phyloP scores from a whole-genome alignment of 805 yeast genomes.

The Saccharomyces cerevisiae region DNA sequence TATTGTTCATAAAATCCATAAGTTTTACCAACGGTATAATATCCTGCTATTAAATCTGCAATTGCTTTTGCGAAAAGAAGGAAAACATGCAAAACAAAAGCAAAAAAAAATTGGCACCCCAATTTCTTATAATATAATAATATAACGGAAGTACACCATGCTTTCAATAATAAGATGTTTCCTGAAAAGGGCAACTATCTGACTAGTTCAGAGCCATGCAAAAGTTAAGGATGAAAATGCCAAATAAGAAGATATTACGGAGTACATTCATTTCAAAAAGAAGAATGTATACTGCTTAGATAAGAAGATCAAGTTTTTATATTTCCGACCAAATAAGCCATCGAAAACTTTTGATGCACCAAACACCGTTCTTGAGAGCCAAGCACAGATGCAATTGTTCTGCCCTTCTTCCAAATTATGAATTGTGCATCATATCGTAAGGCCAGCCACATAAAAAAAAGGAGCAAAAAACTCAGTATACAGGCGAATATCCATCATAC shows the following conservation, averaged over 20 bases:
- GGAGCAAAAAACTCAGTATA: background rate
- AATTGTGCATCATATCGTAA: background rate
- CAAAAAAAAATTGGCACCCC: no score
- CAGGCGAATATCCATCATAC: no score
- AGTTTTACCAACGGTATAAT: no score
- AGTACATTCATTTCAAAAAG: constrained; percentile 3
- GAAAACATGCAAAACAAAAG: no score
- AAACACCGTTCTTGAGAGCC: background rate
- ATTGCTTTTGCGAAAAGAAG: no score
- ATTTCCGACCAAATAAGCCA: constrained; percentile 6
- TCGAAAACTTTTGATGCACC: constrained; percentile 7
- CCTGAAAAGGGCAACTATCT: background rate
- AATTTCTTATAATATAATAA: no score
- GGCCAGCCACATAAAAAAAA: background rate
- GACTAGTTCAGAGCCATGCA: background rate
- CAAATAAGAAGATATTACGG: background rate
- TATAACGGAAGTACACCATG: no score
- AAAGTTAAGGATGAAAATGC: background rate
- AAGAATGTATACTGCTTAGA: constrained; percentile 4
- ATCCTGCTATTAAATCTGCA: no score
- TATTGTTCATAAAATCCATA: no score
- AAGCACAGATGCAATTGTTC: constrained; percentile 12
- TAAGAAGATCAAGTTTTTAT: constrained; percentile 6
- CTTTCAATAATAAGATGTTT: background rate
- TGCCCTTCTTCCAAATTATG: constrained; percentile 10